Evolutionary conservation across 2,329 filamentous ascomycete species (phyloP).

Genomic region (Stagonosporopsis rhizophila): DNA sequence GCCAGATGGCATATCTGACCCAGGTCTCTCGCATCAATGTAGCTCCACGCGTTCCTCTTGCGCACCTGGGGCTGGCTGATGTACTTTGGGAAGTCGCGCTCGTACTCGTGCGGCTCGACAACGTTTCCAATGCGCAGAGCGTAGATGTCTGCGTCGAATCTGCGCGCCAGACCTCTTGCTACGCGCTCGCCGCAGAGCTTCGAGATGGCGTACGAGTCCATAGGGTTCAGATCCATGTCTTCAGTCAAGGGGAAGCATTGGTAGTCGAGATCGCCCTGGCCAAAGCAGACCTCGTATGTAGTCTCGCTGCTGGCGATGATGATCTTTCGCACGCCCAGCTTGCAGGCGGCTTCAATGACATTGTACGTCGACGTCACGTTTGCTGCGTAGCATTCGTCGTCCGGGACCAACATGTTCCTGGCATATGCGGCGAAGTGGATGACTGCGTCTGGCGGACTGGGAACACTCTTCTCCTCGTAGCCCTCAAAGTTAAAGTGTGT

Average conservation of each 20-base stretch:
- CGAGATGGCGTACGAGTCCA: conserved; percentile 67
- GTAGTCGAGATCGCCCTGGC: conserved; percentile 65
- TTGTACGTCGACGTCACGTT: conserved; percentile 67
- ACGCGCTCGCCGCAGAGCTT: conserved; percentile 67
- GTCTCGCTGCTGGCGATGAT: conserved; percentile 67
- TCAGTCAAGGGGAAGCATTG: conserved; percentile 66
- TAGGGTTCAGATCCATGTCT: conserved; percentile 65
- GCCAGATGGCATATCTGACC: conserved; percentile 66
- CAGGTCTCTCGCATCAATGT: conserved; percentile 68
- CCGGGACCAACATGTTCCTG: conserved; percentile 67
- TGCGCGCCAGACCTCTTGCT: conserved; percentile 62
- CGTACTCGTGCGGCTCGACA: conserved; percentile 68
- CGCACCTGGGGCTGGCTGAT: conserved; percentile 59
- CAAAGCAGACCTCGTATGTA: conserved; percentile 68
- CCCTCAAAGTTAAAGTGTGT: conserved; percentile 63
- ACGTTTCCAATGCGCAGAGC: conserved; percentile 67
- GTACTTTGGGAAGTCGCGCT: conserved; percentile 59
- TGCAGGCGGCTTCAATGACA: conserved; percentile 68
- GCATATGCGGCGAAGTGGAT: conserved; percentile 68
- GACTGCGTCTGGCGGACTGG: conserved; percentile 63
- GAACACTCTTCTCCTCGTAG: conserved; percentile 54
- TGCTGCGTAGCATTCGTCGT: conserved; percentile 64
- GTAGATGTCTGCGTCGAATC: conserved; percentile 66
- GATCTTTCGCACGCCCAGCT: conserved; percentile 68
- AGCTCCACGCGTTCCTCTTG: conserved; percentile 67